A percentile compares a stretch with the other conserved stretches of the same genome.
phyloP scores from a whole-genome alignment of 495 filamentous ascomycete genomes.

The Talaromyces ruber region DNA sequence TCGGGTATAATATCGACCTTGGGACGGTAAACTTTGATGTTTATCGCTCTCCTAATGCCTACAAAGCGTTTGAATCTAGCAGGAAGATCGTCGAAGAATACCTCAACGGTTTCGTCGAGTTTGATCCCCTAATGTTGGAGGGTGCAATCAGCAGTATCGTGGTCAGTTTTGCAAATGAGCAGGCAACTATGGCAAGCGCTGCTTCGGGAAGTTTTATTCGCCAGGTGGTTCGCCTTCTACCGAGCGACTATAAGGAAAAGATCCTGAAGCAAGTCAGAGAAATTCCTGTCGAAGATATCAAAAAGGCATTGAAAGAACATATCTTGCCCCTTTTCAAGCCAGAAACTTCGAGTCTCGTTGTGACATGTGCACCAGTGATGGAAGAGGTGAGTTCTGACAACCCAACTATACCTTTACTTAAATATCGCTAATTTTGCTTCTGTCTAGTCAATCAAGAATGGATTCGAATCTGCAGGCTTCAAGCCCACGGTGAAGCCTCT shows the following conservation, averaged over 20 bases:
- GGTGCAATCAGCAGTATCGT: constrained; percentile 86
- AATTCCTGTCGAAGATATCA: constrained; percentile 70
- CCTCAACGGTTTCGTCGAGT: constrained; percentile 47
- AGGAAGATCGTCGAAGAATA: constrained; percentile 65
- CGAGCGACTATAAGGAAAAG: constrained; percentile 67
- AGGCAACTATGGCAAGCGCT: constrained; percentile 71
- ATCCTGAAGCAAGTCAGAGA: constrained; percentile 68
- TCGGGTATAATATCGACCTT: constrained; percentile 63
- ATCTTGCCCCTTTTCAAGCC: constrained; percentile 73
- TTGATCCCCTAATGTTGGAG: constrained; percentile 79
- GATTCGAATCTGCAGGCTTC: constrained; percentile 68
- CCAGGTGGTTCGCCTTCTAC: constrained; percentile 66
- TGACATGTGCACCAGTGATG: constrained; percentile 84
- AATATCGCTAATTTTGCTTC: constrained; percentile 7
- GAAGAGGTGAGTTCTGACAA: constrained; percentile 54
- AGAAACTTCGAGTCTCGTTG: constrained; percentile 67
- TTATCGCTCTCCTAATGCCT: constrained; percentile 82
- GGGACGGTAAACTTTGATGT: constrained; percentile 75
- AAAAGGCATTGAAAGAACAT: constrained; percentile 61
- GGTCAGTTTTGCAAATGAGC: constrained; percentile 73
- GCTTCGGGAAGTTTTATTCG: constrained; percentile 75
- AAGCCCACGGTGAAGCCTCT: constrained; percentile 66
- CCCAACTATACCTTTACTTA: neutral
- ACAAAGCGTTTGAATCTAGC: constrained; percentile 73
- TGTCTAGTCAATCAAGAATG: constrained; percentile 56